These are phyloP conservation scores for Colletotrichum scovillei DNA, from an alignment of 2,329 filamentous ascomycete species.

Conservation along the genomic window DNA sequence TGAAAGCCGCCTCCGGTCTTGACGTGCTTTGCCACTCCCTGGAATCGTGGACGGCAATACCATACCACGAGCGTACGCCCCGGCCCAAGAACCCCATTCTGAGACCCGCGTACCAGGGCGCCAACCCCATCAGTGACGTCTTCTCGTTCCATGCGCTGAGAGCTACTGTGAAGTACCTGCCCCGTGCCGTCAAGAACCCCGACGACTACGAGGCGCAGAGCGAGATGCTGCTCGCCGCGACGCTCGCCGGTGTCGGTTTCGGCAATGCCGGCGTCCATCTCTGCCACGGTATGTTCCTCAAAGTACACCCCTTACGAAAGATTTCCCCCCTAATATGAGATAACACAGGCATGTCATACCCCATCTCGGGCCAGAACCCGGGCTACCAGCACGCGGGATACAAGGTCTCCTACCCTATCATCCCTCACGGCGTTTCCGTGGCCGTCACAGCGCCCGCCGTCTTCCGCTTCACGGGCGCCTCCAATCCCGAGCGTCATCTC, in stretches of 20 bases:
- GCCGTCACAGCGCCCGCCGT: conserved; percentile 94
- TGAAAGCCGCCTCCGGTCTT: conserved; percentile 90
- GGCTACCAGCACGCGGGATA: conserved; percentile 51
- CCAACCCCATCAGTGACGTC: conserved; percentile 97
- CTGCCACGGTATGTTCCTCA: conserved; percentile 64
- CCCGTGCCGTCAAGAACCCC: conserved; percentile 85
- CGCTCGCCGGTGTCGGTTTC: conserved; percentile 94
- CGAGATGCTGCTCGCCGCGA: conserved; percentile 95
- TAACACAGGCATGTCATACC: conserved; percentile 88
- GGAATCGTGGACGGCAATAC: conserved; percentile 98
- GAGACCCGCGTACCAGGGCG: conserved; percentile 93
- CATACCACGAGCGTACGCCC: conserved; percentile 86
- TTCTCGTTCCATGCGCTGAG: conserved; percentile 90
- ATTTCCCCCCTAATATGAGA: neutral
- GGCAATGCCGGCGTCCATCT: conserved; percentile 96
- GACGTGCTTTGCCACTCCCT: conserved; percentile 96
- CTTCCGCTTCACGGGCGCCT: conserved; percentile 91
- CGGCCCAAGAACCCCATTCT: conserved; percentile 90
- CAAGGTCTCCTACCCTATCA: conserved; percentile 71
- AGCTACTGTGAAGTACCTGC: conserved; percentile 91
- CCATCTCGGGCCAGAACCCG: conserved; percentile 94
- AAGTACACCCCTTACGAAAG: neutral
- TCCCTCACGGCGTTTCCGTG: conserved; percentile 95
- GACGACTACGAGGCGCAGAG: conserved; percentile 93
- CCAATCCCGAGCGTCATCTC: conserved; percentile 92